These are phyloP conservation scores for Colletotrichum falcatum DNA, from an alignment of 2,329 filamentous ascomycete species.

Conservation along the genomic window DNA sequence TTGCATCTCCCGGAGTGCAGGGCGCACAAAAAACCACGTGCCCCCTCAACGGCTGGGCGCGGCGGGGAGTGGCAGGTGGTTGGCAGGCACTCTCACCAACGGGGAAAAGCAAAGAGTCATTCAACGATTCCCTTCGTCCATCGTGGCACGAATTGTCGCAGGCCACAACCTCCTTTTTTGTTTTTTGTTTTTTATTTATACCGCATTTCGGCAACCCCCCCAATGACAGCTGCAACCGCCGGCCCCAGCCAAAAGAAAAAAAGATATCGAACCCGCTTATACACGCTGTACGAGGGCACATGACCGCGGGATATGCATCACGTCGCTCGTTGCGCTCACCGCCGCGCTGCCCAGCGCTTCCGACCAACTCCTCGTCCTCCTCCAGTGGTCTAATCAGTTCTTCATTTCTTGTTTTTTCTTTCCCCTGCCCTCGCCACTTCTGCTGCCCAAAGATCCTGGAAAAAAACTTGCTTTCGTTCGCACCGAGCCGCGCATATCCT, in stretches of 20 bases:
- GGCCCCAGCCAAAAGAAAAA: neutral
- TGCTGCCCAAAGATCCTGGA: neutral
- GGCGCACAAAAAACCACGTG: conserved; percentile 30
- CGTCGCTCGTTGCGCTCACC: conserved; percentile 34
- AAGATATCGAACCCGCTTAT: neutral
- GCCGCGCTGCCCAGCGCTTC: conserved; percentile 10
- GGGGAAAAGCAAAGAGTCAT: conserved; percentile 7
- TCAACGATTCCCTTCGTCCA: neutral
- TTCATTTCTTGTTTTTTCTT: neutral
- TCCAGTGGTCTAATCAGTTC: neutral
- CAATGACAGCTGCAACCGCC: conserved; percentile 16
- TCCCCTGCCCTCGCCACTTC: neutral
- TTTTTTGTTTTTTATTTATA: neutral
- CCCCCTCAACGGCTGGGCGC: conserved; percentile 12
- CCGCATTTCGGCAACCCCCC: too few species aligned
- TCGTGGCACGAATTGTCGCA: conserved; percentile 33
- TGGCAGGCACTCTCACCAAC: neutral
- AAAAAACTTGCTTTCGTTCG: neutral
- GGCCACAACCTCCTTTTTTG: neutral
- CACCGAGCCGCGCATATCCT: conserved; percentile 8
- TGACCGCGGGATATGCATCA: conserved; percentile 29
- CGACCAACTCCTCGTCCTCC: neutral
- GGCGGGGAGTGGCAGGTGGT: neutral
- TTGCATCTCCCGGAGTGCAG: conserved; percentile 13
- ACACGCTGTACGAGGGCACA: conserved; percentile 37